Evolutionary conservation across 1,139 yeast genomes (phyloP), one percentile per base, ranked within the genome.

Genomic region (Lodderomyces margitis): DNA sequence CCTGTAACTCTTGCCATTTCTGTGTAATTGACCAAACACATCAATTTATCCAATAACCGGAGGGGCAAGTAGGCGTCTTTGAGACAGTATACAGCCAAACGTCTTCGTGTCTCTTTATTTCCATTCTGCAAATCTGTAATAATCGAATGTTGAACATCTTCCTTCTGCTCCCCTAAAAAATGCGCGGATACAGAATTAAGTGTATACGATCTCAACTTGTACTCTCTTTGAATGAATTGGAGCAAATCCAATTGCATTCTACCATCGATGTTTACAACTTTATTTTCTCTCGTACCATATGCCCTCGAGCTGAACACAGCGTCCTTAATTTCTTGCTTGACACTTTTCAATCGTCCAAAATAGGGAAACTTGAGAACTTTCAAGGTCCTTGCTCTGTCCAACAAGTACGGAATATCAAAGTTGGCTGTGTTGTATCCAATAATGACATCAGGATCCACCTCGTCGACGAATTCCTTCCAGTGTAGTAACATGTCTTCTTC

Each of bases 1-100:
- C 99, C 99, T 0, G 98, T 92, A 31, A 94, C 99, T 69, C 99
- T 85, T 1, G 98, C 97, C 98, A 94, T 94, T 66, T 94, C 99
- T 0, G 98, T 91, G 62, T 94, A 92, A 55, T 94, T 94, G 46
- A 94, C 96, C 48, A 94, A 71, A 55, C 97, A 91, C 98, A 94
- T 94, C 40, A 94, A 74, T 55, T 91, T 94, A 52, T 91, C 97
- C 57, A 92, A 66, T 32, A 94, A 70, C 50, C 98, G 69, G 56
- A 92, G 60, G 0, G 98, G 98, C 37, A 94, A 70, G 57, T 85
- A 91, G 0, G 98, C 96, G 70, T 94, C 99, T 57, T 94, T 94
- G 56, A 94, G 71, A 74, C 99, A 94, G 62, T 94, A 94, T 5
- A 92, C 98, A 0, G 99, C 99, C 54, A 94, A 70, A 48, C 99